These are phyloP conservation scores for Brassica napus DNA, from an alignment of 345 rosid genomes.

Conservation along the genomic window Da-Ae NC_063441.1:18259501-18260000, in stretches of 20 bases:
- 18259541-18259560: slow-evolving; percentile 72
- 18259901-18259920: too few relatives aligned
- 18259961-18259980: background rate
- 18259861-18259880: background rate
- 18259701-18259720: background rate
- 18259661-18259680: background rate
- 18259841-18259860: background rate
- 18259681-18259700: background rate
- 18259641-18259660: slow-evolving; percentile 36
- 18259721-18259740: background rate
- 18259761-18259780: slow-evolving; percentile 6
- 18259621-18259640: slow-evolving; percentile 43
- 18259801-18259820: background rate
- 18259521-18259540: too few relatives aligned
- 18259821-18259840: background rate
- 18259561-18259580: slow-evolving; percentile 53
- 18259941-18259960: background rate
- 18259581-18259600: slow-evolving; percentile 39
- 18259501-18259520: too few relatives aligned
- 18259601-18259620: slow-evolving; percentile 45
- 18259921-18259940: too few relatives aligned
- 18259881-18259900: too few relatives aligned
- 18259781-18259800: slow-evolving; percentile 9
- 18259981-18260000: background rate
- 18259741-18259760: background rate